Conservation (phyloP, 2,329 filamentous ascomycete genomes). For the Aspergillus sp. region DNA sequence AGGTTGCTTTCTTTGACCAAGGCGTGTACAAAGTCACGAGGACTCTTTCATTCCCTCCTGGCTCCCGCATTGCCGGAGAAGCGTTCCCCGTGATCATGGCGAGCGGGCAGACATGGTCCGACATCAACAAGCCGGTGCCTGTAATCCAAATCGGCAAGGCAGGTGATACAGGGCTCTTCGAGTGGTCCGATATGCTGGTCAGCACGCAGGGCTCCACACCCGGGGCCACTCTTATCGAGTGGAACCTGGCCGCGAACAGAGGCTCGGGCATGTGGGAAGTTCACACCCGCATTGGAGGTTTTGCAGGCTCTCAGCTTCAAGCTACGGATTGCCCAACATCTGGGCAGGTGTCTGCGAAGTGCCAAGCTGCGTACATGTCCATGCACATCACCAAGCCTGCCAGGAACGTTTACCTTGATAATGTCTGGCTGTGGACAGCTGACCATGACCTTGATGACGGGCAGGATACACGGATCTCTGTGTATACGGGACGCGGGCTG, state of each 20-base stretch:
- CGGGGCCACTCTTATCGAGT: slow-evolving; percentile 64
- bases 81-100: slow-evolving; percentile 50
- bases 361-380: slow-evolving; percentile 29
- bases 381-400: slow-evolving; percentile 30
- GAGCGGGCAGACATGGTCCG: slow-evolving; percentile 48
- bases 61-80: slow-evolving; percentile 49
- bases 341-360: slow-evolving; percentile 27
- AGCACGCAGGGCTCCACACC: slow-evolving; percentile 58
- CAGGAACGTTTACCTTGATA: slow-evolving; percentile 40
- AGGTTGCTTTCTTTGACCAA: slow-evolving; percentile 50
- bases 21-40: slow-evolving; percentile 45
- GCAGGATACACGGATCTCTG: slow-evolving; percentile 42
- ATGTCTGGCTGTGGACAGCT: slow-evolving; percentile 46
- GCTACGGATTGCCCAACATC: slow-evolving; percentile 37
- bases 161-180: slow-evolving; percentile 57
- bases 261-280: slow-evolving; percentile 51
- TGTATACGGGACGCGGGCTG: slow-evolving; percentile 48
- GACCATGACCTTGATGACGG: slow-evolving; percentile 50
- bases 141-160: slow-evolving; percentile 59
- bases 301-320: slow-evolving; percentile 41
- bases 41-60: slow-evolving; percentile 42
- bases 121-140: slow-evolving; percentile 51
- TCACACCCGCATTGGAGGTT: slow-evolving; percentile 46
- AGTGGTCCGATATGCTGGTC: slow-evolving; percentile 65
- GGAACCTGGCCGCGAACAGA: slow-evolving; percentile 53